These are phyloP conservation scores for Arctium lappa DNA, from an alignment of 129 eudicot genomes.

Conservation along the genomic window DNA sequence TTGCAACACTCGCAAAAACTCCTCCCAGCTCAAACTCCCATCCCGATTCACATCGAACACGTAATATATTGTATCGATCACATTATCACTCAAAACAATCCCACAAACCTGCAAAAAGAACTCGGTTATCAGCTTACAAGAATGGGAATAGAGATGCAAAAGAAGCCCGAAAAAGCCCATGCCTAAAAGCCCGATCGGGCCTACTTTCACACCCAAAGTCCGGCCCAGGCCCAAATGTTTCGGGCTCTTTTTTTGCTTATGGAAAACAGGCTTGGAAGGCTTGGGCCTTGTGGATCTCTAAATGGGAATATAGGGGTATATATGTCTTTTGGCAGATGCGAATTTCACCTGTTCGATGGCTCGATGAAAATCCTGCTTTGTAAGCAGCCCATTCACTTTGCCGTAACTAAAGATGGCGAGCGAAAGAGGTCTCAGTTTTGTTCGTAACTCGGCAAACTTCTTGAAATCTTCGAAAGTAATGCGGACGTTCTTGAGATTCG, in stretches of 20 bases:
- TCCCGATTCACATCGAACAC: constrained; percentile 71
- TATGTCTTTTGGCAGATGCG: too few species aligned
- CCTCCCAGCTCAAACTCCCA: constrained; percentile 77
- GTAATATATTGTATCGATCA: constrained; percentile 65
- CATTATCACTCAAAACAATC: constrained; percentile 52
- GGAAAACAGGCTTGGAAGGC: background rate
- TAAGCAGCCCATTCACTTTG: constrained; percentile 67
- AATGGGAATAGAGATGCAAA: background rate
- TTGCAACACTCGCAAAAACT: constrained; percentile 79
- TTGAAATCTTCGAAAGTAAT: constrained; percentile 74
- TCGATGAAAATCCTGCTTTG: constrained; percentile 74
- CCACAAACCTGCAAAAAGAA: constrained; percentile 66
- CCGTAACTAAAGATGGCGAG: constrained; percentile 83
- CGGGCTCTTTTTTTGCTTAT: background rate
- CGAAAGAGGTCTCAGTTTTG: constrained; percentile 57
- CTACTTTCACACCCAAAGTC: background rate
- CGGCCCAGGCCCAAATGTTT: background rate
- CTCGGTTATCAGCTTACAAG: background rate
- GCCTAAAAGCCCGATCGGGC: background rate
- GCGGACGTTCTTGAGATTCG: constrained; percentile 46
- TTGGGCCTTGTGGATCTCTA: background rate
- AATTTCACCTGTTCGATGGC: constrained; percentile 54
- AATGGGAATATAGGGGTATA: too few species aligned
- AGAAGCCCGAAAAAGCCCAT: background rate
- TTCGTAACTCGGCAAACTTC: constrained; percentile 63